phyloP scores from a whole-genome alignment of 177 flowering plant genomes.

The Vitis hybrid region DNA sequence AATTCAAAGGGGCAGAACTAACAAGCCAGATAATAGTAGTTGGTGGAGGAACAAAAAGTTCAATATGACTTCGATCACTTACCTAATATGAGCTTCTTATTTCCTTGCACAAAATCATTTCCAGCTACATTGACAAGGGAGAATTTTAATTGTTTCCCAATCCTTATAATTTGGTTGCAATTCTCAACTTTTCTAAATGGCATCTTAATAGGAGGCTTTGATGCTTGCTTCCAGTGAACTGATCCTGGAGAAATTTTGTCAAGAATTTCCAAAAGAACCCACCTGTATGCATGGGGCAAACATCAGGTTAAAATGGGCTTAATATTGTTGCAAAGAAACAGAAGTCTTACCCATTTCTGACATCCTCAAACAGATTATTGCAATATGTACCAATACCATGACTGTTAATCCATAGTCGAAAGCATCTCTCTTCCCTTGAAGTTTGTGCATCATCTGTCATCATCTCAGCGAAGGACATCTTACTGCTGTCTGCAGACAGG shows the following conservation, averaged over 20 bases:
- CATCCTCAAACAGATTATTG: slow-evolving; percentile 65
- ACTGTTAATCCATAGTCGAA: slow-evolving; percentile 65
- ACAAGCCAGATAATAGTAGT: neutral
- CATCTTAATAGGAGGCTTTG: slow-evolving; percentile 76
- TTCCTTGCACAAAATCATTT: slow-evolving; percentile 71
- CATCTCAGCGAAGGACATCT: slow-evolving; percentile 57
- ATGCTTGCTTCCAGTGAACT: slow-evolving; percentile 66
- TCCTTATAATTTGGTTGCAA: slow-evolving; percentile 61
- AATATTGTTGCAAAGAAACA: neutral
- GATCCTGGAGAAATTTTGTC: slow-evolving; percentile 66
- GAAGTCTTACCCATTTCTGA: slow-evolving; percentile 58
- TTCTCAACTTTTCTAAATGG: slow-evolving; percentile 70
- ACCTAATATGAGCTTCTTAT: slow-evolving; percentile 75
- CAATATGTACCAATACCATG: slow-evolving; percentile 49
- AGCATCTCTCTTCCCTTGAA: slow-evolving; percentile 69
- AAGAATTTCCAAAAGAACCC: slow-evolving; percentile 72
- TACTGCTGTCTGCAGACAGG: slow-evolving; percentile 40
- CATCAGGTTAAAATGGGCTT: slow-evolving; percentile 9
- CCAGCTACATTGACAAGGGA: slow-evolving; percentile 76
- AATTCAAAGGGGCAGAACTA: neutral
- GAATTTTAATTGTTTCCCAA: slow-evolving; percentile 59
- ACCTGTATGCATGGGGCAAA: slow-evolving; percentile 35
- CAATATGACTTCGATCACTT: neutral
- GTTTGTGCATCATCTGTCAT: slow-evolving; percentile 63
- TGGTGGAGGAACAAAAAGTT: too few relatives aligned